These are phyloP conservation scores for Fusarium keratoplasticum DNA, from an alignment of 2,329 filamentous ascomycete species.

Conservation along the genomic window DNA sequence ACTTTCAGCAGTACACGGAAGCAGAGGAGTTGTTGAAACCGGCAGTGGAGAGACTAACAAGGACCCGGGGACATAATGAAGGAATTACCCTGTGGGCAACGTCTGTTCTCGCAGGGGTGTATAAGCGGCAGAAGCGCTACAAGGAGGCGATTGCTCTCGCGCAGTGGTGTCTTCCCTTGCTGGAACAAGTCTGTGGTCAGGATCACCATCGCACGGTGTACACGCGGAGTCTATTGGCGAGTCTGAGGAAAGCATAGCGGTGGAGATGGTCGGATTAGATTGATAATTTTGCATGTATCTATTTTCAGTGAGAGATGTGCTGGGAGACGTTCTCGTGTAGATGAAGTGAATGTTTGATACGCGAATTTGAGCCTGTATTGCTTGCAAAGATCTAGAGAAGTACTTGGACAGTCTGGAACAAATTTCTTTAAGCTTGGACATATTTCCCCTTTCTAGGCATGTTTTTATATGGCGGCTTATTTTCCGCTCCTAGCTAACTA, in stretches of 20 bases:
- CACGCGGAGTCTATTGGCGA: background rate
- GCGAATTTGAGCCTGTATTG: background rate
- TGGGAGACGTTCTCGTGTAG: background rate
- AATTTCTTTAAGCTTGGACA: background rate
- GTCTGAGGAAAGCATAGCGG: background rate
- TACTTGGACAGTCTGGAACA: background rate
- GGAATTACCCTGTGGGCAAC: background rate
- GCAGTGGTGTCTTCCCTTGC: background rate
- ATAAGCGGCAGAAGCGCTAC: background rate
- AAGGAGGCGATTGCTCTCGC: background rate
- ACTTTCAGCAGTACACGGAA: background rate
- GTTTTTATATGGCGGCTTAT: too few species aligned
- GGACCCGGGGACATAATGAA: background rate
- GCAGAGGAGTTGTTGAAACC: background rate
- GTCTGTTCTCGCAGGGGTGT: background rate
- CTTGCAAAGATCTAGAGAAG: background rate
- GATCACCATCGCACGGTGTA: background rate
- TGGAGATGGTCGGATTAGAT: background rate
- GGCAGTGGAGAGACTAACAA: background rate
- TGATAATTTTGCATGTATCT: background rate
- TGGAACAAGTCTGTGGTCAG: background rate
- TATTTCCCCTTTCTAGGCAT: background rate
- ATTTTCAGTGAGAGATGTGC: background rate
- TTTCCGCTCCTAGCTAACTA: too few species aligned
- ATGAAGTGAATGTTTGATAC: background rate